Percentiles rank a stretch among this genome's conserved stretches.
These are phyloP conservation scores for Allium cepa DNA, from an alignment of 106 monocot genomes.

Conservation along the genomic window DNA sequence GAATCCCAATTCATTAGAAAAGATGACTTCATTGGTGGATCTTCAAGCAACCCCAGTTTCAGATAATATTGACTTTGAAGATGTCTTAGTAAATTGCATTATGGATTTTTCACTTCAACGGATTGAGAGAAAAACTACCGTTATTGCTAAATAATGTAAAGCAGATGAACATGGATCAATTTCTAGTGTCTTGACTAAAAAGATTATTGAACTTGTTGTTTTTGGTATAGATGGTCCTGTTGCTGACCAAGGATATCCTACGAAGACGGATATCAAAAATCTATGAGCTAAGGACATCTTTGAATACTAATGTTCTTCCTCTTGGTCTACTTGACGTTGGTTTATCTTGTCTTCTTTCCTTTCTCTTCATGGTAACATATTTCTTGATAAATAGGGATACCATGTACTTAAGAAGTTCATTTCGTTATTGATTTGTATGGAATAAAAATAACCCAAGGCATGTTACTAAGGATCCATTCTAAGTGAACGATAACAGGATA, in stretches of 20 bases:
- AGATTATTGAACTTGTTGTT: constrained; percentile 71
- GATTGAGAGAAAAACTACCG: constrained; percentile 48
- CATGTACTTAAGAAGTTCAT: no score
- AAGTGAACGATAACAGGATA: no score
- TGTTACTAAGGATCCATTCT: no score
- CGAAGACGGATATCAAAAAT: constrained; percentile 59
- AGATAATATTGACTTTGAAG: constrained; percentile 52
- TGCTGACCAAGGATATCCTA: constrained; percentile 55
- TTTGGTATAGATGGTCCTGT: constrained; percentile 76
- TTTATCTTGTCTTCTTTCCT: constrained; percentile 74
- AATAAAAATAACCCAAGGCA: no score
- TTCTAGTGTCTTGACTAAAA: constrained; percentile 58
- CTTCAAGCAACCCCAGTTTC: constrained; percentile 58
- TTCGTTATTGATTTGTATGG: no score
- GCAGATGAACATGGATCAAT: constrained; percentile 23
- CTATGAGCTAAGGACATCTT: constrained; percentile 32
- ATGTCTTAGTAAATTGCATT: constrained; percentile 48
- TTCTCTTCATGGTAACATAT: constrained; percentile 76
- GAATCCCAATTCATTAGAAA: constrained; percentile 20
- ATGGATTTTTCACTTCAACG: constrained; percentile 57
- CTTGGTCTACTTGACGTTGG: constrained; percentile 72
- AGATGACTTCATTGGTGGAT: constrained; percentile 55
- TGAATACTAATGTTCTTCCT: constrained; percentile 69
- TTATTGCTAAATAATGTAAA: constrained; percentile 36
- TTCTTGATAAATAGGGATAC: not conserved